Evolutionary conservation across 1,284 basidiomycete genomes (phyloP).

Genomic region (Ceratobasidium sp.): DNA sequence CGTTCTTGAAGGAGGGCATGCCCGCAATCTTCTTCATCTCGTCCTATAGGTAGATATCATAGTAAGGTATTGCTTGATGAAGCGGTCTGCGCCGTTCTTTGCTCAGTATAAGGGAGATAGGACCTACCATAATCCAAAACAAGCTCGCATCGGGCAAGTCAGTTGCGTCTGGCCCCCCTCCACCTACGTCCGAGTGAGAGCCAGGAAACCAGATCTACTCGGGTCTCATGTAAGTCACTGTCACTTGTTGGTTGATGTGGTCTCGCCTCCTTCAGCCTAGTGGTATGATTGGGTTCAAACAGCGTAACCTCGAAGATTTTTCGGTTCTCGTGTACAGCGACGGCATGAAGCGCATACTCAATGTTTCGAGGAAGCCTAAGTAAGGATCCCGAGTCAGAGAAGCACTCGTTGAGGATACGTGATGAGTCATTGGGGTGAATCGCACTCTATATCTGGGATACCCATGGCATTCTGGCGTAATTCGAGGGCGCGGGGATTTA

Average conservation of each 20-base stretch:
- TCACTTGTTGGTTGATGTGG: background rate
- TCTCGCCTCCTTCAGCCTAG: constrained; percentile 36
- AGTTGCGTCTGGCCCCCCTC: constrained; percentile 23
- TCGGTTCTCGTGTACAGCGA: constrained; percentile 45
- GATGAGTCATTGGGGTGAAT: no score
- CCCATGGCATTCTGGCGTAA: background rate
- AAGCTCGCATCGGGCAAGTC: constrained; percentile 42
- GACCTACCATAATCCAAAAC: constrained; percentile 46
- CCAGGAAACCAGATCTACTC: constrained; percentile 42
- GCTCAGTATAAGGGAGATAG: background rate
- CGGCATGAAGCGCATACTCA: constrained; percentile 41
- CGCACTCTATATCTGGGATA: constrained; percentile 18
- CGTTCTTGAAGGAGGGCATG: background rate
- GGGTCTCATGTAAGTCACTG: background rate
- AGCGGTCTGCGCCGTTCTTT: no score
- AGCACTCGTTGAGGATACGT: no score
- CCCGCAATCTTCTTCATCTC: constrained; percentile 15
- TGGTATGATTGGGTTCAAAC: constrained; percentile 11
- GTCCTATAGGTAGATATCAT: background rate
- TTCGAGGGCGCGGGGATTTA: background rate
- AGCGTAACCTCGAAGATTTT: constrained; percentile 17
- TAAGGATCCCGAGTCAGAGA: background rate
- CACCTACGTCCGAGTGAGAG: constrained; percentile 45
- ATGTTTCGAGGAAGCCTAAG: constrained; percentile 38
- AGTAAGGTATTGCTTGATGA: no score